These are phyloP conservation scores for Tolypocladium ophioglossoides DNA, from an alignment of 2,329 filamentous ascomycete genomes.

Conservation along the genomic window DNA sequence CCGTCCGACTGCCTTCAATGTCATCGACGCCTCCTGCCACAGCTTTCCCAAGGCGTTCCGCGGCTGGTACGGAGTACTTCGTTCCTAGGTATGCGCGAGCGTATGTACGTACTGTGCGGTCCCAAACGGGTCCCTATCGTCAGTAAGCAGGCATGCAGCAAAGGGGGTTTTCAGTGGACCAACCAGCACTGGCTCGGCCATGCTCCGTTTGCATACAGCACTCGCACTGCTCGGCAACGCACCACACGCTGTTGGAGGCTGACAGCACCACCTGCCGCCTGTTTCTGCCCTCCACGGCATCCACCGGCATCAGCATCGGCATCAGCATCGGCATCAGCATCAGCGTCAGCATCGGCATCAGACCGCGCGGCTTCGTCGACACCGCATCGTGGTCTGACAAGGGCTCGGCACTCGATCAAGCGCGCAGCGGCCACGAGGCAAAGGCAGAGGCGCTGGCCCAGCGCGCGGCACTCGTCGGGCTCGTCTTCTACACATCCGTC, in stretches of 20 bases:
- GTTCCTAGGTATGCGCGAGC: too few species aligned
- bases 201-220: neutral
- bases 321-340: neutral
- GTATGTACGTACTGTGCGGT: neutral
- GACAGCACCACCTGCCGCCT: neutral
- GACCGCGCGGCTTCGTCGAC: neutral
- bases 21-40: too few species aligned
- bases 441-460: neutral
- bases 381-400: neutral
- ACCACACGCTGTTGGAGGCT: neutral
- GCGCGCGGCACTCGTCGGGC: neutral
- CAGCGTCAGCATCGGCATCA: neutral
- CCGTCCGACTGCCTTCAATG: neutral
- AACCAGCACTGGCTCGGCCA: neutral
- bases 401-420: neutral
- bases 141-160: neutral
- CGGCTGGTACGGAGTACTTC: too few species aligned
- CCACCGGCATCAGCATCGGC: neutral
- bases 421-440: neutral
- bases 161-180: neutral
- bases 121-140: neutral
- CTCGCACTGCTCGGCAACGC: neutral
- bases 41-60: too few species aligned
- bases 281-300: neutral
- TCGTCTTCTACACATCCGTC: neutral